phyloP scores from a whole-genome alignment of 345 rosid species.

The Gossypium longicalyx region DNA sequence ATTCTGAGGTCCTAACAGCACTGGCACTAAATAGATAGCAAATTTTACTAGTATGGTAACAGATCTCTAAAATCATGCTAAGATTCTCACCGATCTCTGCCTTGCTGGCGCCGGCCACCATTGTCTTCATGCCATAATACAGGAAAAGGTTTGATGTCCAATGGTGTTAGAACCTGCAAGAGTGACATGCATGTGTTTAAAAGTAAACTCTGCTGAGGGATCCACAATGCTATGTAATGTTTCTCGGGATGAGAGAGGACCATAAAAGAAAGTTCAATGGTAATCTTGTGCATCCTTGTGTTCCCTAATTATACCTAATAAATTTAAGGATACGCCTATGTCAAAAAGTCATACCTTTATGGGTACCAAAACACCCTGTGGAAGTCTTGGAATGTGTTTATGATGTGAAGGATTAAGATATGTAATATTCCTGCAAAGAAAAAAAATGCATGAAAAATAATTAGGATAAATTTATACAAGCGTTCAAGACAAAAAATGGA shows the following conservation, averaged over 20 bases:
- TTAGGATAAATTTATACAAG: conserved; percentile 11
- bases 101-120: conserved; percentile 61
- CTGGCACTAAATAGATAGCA: conserved; percentile 1
- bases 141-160: conserved; percentile 81
- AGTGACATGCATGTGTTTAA: not conserved
- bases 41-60: not conserved
- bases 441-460: not conserved
- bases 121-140: conserved; percentile 91
- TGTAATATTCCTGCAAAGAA: conserved; percentile 59
- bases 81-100: conserved; percentile 67
- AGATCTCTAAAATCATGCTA: not conserved
- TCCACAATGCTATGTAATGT: not conserved
- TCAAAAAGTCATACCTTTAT: conserved; percentile 46
- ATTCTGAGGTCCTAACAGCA: not conserved
- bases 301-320: not conserved
- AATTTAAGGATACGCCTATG: not conserved
- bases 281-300: not conserved
- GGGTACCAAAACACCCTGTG: conserved; percentile 63
- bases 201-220: not conserved
- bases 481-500: conserved; percentile 16
- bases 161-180: conserved; percentile 63
- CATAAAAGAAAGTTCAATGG: not conserved
- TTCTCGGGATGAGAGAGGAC: not conserved
- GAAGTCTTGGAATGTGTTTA: conserved; percentile 69
- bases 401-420: conserved; percentile 51